These are phyloP conservation scores for Alternaria gaisen DNA, from an alignment of 2,329 filamentous ascomycete genomes.

Conservation along the genomic window DNA sequence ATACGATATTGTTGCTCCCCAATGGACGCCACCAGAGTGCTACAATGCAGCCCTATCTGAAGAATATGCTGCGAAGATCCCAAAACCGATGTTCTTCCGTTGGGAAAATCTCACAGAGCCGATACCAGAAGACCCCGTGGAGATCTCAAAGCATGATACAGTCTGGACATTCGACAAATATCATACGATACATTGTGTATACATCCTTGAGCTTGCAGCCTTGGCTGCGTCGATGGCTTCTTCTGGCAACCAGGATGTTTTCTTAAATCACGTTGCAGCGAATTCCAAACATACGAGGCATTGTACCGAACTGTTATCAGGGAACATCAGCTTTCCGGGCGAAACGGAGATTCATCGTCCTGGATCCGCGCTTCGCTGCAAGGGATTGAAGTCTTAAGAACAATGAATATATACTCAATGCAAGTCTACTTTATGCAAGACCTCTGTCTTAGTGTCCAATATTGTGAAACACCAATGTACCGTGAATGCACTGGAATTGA, in stretches of 20 bases:
- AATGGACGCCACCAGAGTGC: background rate
- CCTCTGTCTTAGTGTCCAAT: background rate
- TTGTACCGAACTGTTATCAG: background rate
- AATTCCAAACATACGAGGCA: background rate
- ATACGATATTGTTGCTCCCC: background rate
- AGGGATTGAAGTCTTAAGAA: background rate
- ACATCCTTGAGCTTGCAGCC: constrained; percentile 11
- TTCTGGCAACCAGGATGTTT: constrained; percentile 10
- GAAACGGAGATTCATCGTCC: background rate
- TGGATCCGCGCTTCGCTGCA: background rate
- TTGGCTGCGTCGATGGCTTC: constrained; percentile 6
- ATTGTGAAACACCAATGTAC: background rate
- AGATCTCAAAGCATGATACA: background rate
- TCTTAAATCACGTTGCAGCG: constrained; percentile 2
- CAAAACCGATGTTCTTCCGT: background rate
- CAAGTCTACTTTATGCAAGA: rapidly evolving
- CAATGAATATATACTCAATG: background rate
- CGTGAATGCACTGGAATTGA: background rate
- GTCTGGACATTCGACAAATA: background rate
- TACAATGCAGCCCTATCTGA: background rate
- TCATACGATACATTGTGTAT: constrained; percentile 8
- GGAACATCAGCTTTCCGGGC: background rate
- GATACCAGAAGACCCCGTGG: background rate
- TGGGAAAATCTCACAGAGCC: background rate
- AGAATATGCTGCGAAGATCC: background rate